Conservation (phyloP, 768 basidiomycete genomes). For the Pleurotus eryngii region DNA sequence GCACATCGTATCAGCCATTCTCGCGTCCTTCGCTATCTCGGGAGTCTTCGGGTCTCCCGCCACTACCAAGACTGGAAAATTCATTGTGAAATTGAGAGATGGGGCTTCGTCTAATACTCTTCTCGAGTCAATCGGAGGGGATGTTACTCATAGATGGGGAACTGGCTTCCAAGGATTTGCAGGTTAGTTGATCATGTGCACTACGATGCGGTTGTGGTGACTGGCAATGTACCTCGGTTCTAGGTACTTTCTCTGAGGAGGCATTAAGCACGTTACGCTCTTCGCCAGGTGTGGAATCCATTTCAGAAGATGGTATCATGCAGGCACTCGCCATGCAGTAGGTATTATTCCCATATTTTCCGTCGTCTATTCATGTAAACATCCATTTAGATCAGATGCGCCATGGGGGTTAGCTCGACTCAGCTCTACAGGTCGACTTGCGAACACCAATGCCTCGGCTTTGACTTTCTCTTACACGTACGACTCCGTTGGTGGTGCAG, state of each 20-base stretch:
- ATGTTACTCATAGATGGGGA: slow-evolving; percentile 20
- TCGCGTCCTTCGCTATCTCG: neutral
- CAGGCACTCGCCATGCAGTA: no score
- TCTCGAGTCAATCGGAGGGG: slow-evolving; percentile 7
- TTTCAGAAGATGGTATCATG: slow-evolving; percentile 26
- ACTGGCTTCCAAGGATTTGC: slow-evolving; percentile 27
- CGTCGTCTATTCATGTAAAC: neutral
- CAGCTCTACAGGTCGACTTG: slow-evolving; percentile 15
- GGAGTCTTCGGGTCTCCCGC: neutral
- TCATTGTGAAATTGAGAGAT: slow-evolving; percentile 27
- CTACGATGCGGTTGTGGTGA: neutral
- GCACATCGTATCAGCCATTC: neutral
- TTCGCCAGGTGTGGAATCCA: slow-evolving; percentile 19
- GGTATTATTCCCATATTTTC: neutral
- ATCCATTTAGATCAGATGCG: slow-evolving; percentile 21
- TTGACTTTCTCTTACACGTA: slow-evolving; percentile 26
- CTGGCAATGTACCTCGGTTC: neutral
- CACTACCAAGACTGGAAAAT: neutral
- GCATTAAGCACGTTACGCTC: slow-evolving; percentile 18
- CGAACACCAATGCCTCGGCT: slow-evolving; percentile 9
- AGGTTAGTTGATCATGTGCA: slow-evolving; percentile 12
- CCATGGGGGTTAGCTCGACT: slow-evolving; percentile 30
- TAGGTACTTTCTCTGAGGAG: slow-evolving; percentile 16
- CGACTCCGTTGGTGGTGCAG: slow-evolving; percentile 26
- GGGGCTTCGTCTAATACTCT: slow-evolving; percentile 19